phyloP scores from a whole-genome alignment of 805 yeast genomes.

The Ogataea corticis region DNA sequence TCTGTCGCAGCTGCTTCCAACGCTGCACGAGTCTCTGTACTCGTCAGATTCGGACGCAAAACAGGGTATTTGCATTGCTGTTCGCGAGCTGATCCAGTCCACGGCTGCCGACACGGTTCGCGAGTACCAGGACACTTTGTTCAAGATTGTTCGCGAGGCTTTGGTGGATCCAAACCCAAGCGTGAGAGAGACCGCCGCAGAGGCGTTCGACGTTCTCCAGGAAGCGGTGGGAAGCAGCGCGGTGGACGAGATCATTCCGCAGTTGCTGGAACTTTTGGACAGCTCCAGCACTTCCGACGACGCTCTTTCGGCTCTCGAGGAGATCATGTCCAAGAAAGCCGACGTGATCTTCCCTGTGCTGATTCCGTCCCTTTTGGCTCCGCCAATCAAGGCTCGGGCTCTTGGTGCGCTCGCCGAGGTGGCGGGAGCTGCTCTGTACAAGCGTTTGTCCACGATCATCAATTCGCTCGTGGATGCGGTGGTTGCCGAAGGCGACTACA shows the following conservation, averaged over 20 bases:
- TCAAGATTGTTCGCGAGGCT: conserved; percentile 74
- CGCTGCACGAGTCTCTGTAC: conserved; percentile 65
- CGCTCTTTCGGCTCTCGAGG: conserved; percentile 86
- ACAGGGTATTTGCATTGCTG: conserved; percentile 96
- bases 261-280: conserved; percentile 69
- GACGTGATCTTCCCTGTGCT: conserved; percentile 92
- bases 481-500: conserved; percentile 30
- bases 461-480: conserved; percentile 68
- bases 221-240: conserved; percentile 79
- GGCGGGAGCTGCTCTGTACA: conserved; percentile 80
- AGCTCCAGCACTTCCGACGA: conserved; percentile 50
- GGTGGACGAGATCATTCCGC: conserved; percentile 86
- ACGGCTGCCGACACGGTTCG: conserved; percentile 59
- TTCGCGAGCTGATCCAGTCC: conserved; percentile 80
- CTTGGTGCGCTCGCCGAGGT: conserved; percentile 84
- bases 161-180: conserved; percentile 69
- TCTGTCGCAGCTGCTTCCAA: conserved; percentile 79
- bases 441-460: conserved; percentile 70
- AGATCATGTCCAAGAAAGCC: conserved; percentile 86
- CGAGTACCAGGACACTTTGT: conserved; percentile 67
- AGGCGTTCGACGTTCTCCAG: conserved; percentile 86
- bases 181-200: conserved; percentile 90
- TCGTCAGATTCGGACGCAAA: conserved; percentile 77
- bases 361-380: conserved; percentile 76
- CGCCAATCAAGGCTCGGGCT: conserved; percentile 90